These are phyloP conservation scores for Colletotrichum abscissum DNA, from an alignment of 2,329 filamentous ascomycete species.

Conservation along the genomic window DNA sequence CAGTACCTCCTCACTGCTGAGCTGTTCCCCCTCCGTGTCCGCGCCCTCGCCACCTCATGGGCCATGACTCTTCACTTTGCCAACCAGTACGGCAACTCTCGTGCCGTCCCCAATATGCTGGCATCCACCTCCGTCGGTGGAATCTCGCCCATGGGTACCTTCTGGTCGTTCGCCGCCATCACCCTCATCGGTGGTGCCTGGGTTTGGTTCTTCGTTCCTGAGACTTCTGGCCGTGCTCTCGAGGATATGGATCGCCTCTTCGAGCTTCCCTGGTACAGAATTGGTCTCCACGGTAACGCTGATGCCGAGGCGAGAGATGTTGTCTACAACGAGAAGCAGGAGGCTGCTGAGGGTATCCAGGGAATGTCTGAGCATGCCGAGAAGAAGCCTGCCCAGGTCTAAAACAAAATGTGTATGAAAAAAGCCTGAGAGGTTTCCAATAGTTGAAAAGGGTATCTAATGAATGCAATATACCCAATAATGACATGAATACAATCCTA, in stretches of 20 bases:
- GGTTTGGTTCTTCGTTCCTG: slow-evolving; percentile 79
- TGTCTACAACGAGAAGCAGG: slow-evolving; percentile 57
- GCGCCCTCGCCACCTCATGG: slow-evolving; percentile 76
- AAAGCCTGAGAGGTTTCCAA: background rate
- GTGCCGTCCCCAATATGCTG: slow-evolving; percentile 81
- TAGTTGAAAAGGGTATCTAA: slow-evolving; percentile 21
- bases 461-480: slow-evolving; percentile 33
- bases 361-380: slow-evolving; percentile 50
- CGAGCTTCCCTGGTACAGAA: slow-evolving; percentile 78
- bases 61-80: slow-evolving; percentile 84
- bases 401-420: background rate
- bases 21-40: slow-evolving; percentile 79
- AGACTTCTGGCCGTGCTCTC: slow-evolving; percentile 74
- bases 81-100: slow-evolving; percentile 82
- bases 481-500: slow-evolving; percentile 13
- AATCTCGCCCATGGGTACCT: slow-evolving; percentile 73
- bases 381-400: slow-evolving; percentile 35
- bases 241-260: slow-evolving; percentile 81
- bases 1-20: slow-evolving; percentile 84
- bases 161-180: slow-evolving; percentile 79
- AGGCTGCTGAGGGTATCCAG: slow-evolving; percentile 45
- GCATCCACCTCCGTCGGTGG: slow-evolving; percentile 59
- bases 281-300: slow-evolving; percentile 68
- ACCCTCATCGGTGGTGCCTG: slow-evolving; percentile 75
- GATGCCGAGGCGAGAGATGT: slow-evolving; percentile 61